Evolutionary conservation across 306 rosid genomes (phyloP).

Genomic region (Inga leiocalycina): DNA sequence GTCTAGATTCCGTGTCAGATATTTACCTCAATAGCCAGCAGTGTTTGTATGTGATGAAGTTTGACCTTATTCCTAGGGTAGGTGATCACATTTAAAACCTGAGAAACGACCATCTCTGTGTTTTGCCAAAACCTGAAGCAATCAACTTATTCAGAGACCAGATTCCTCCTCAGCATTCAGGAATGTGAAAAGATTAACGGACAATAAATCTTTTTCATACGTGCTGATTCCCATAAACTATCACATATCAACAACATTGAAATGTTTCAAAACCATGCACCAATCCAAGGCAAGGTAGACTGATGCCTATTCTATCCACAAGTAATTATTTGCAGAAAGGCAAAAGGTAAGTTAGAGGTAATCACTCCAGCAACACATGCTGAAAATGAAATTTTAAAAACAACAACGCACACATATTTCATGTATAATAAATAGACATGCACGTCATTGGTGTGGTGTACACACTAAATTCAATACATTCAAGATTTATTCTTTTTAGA

Average conservation of each 20-base stretch:
- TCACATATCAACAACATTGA: constrained; percentile 26
- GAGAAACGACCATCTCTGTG: constrained; percentile 40
- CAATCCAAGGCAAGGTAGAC: not conserved
- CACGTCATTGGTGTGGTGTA: not conserved
- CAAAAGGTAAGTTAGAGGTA: not conserved
- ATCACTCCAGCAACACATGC: not conserved
- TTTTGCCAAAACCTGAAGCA: constrained; percentile 62
- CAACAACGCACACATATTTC: not conserved
- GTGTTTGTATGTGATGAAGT: constrained; percentile 44
- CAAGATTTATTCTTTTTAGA: not conserved
- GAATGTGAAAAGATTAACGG: constrained; percentile 13
- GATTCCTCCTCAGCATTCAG: constrained; percentile 21
- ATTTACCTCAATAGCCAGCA: constrained; percentile 70
- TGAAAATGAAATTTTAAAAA: not conserved
- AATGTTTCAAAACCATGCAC: not conserved
- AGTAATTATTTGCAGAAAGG: not conserved
- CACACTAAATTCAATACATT: not conserved
- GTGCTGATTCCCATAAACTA: not conserved
- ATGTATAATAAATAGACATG: not conserved
- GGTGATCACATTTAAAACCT: constrained; percentile 46
- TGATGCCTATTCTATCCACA: constrained; percentile 4
- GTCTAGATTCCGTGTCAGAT: constrained; percentile 48
- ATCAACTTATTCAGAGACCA: constrained; percentile 39
- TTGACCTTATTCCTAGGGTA: constrained; percentile 45
- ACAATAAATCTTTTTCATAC: not conserved